Conservation (phyloP, 768 basidiomycete species). For the Boletus sp. region DNA sequence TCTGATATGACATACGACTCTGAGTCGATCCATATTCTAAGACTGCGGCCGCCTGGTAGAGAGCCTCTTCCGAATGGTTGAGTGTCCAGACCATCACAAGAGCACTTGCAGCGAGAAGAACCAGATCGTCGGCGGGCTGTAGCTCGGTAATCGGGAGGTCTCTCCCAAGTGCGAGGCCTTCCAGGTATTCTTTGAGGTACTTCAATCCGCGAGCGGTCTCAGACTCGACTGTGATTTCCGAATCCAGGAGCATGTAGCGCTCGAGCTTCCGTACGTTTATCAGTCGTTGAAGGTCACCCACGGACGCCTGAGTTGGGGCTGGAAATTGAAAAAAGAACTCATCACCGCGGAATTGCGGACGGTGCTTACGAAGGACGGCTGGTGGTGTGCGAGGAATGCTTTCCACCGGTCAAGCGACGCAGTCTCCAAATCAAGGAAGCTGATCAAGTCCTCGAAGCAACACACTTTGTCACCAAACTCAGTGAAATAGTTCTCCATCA, state of each 20-base stretch:
- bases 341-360: conserved; percentile 6
- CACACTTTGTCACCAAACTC: conserved; percentile 78
- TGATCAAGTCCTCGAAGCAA: conserved; percentile 82
- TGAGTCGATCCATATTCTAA: conserved; percentile 70
- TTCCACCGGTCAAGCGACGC: conserved; percentile 52
- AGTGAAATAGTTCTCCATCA: conserved; percentile 68
- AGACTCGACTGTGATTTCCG: conserved; percentile 53
- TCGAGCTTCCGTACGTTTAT: conserved; percentile 78
- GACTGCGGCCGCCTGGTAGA: conserved; percentile 62
- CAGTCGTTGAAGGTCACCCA: conserved; percentile 55
- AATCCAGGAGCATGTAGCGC: conserved; percentile 52
- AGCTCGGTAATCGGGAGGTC: conserved; percentile 72
- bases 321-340: conserved; percentile 17
- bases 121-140: conserved; percentile 86
- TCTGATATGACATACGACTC: conserved; percentile 79
- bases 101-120: conserved; percentile 67
- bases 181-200: conserved; percentile 62
- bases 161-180: conserved; percentile 64
- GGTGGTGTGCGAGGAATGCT: conserved; percentile 48
- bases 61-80: conserved; percentile 51
- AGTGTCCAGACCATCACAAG: conserved; percentile 64
- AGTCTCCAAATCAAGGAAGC: conserved; percentile 55
- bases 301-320: conserved; percentile 40
- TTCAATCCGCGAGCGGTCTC: conserved; percentile 52
- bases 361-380: conserved; percentile 48